Evolutionary conservation across 192 early-diverging fungal species (phyloP).

Genomic region (Rhizophlyctis rosea): DNA sequence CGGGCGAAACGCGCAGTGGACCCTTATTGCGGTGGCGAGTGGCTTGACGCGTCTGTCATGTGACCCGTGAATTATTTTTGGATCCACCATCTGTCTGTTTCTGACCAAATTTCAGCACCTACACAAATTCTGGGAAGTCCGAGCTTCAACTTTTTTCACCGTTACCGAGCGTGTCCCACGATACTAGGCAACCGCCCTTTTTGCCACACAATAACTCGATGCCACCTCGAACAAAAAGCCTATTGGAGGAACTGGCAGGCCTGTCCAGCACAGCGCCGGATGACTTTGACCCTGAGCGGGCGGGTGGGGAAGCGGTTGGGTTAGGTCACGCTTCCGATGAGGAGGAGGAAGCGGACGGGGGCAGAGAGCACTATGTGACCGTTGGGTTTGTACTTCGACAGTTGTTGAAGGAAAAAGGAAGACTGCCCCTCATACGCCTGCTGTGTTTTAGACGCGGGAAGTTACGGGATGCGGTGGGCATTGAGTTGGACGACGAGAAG

Average conservation of each 20-base stretch:
- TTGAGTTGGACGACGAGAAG: constrained; percentile 33
- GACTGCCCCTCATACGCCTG: not conserved
- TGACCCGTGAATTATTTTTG: constrained; percentile 13
- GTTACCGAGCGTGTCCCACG: not conserved
- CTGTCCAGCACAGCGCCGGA: constrained; percentile 34
- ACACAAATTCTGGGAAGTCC: not conserved
- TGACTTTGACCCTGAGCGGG: constrained; percentile 37
- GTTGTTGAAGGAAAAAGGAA: not conserved
- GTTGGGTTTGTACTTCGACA: constrained; percentile 23
- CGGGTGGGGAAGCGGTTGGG: constrained; percentile 25
- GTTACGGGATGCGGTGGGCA: constrained; percentile 19
- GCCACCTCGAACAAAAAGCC: constrained; percentile 22
- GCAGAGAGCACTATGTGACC: constrained; percentile 37
- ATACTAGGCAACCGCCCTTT: not conserved
- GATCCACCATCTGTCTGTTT: constrained; percentile 7
- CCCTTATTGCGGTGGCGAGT: not conserved
- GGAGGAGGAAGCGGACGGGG: constrained; percentile 10
- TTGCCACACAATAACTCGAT: no score
- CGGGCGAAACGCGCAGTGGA: no score
- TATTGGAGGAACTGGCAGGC: constrained; percentile 39
- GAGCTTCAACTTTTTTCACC: not conserved
- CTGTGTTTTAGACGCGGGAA: constrained; percentile 11
- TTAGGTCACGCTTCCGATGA: constrained; percentile 6
- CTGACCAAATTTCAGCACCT: not conserved
- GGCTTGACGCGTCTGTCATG: not conserved